Evolutionary conservation across 768 basidiomycete species (phyloP).

Genomic region (Rhizopogon sp.): DNA sequence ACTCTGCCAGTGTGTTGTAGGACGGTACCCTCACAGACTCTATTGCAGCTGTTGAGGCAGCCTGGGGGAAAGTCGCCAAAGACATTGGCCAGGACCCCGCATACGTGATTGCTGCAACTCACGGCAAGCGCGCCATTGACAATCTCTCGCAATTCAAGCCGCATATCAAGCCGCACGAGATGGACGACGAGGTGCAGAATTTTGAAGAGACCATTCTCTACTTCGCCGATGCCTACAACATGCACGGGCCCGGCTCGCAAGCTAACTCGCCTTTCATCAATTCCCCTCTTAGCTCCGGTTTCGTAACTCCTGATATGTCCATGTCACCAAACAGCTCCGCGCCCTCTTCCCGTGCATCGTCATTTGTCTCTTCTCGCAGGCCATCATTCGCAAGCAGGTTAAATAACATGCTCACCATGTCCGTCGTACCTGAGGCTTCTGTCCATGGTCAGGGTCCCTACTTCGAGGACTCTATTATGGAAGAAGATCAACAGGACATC

Average conservation of each 20-base stretch:
- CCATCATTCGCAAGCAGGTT: conserved; percentile 43
- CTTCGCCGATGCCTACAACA: conserved; percentile 55
- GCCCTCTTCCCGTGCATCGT: conserved; percentile 40
- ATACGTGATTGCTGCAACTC: conserved; percentile 69
- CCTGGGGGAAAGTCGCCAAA: conserved; percentile 67
- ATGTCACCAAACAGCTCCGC: conserved; percentile 32
- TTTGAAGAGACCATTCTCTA: conserved; percentile 65
- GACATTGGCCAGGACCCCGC: conserved; percentile 66
- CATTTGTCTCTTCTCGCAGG: conserved; percentile 35
- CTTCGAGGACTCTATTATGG: conserved; percentile 25
- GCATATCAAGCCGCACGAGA: conserved; percentile 46
- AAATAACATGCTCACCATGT: conserved; percentile 35
- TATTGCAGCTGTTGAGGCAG: conserved; percentile 68
- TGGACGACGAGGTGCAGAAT: conserved; percentile 51
- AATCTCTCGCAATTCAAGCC: conserved; percentile 64
- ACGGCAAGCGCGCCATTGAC: conserved; percentile 74
- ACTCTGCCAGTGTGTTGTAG: conserved; percentile 30
- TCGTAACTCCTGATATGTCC: conserved; percentile 36
- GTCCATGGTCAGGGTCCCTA: conserved; percentile 16
- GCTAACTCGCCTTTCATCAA: conserved; percentile 3
- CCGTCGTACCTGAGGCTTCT: conserved; percentile 25
- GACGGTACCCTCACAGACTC: conserved; percentile 73
- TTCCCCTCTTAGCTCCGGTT: conserved; percentile 25
- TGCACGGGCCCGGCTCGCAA: conserved; percentile 35
- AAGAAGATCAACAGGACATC: conserved; percentile 32